These are phyloP conservation scores for Metschnikowia santaceciliae DNA, from an alignment of 805 yeast genomes.

Conservation along the genomic window DNA sequence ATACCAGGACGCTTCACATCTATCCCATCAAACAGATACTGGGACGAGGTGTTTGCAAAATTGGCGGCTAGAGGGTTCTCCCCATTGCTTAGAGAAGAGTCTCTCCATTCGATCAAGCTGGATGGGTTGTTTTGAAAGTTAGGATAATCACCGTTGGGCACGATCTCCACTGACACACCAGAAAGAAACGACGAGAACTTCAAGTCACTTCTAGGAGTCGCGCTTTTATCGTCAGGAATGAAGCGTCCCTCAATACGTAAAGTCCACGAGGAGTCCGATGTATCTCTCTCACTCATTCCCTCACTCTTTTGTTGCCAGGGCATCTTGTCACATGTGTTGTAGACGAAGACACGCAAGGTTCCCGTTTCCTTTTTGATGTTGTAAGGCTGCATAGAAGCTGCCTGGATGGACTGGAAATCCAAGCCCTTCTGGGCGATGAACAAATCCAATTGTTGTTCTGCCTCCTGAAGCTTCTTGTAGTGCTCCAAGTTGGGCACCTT, in stretches of 20 bases:
- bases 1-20: slow-evolving; percentile 80
- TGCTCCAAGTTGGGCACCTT: slow-evolving; percentile 66
- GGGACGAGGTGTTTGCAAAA: slow-evolving; percentile 16
- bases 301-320: slow-evolving; percentile 61
- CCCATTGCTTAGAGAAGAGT: slow-evolving; percentile 37
- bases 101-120: slow-evolving; percentile 86
- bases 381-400: slow-evolving; percentile 37
- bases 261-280: slow-evolving; percentile 65
- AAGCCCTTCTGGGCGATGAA: slow-evolving; percentile 76
- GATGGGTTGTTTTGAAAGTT: slow-evolving; percentile 26
- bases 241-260: slow-evolving; percentile 84
- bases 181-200: slow-evolving; percentile 56
- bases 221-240: slow-evolving; percentile 31
- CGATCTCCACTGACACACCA: slow-evolving; percentile 77
- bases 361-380: slow-evolving; percentile 46
- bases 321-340: slow-evolving; percentile 80
- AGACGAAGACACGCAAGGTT: slow-evolving; percentile 71
- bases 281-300: slow-evolving; percentile 13
- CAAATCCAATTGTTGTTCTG: slow-evolving; percentile 81
- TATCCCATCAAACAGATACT: slow-evolving; percentile 68
- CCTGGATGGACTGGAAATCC: slow-evolving; percentile 70
- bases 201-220: slow-evolving; percentile 8
- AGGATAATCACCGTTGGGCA: slow-evolving; percentile 39
- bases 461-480: slow-evolving; percentile 67
- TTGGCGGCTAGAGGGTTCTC: slow-evolving; percentile 18